Evolutionary conservation across 2,329 filamentous ascomycete genomes (phyloP), one percentile per base, ranked within the genome.

Genomic region (Verticillium klebahnii): DNA sequence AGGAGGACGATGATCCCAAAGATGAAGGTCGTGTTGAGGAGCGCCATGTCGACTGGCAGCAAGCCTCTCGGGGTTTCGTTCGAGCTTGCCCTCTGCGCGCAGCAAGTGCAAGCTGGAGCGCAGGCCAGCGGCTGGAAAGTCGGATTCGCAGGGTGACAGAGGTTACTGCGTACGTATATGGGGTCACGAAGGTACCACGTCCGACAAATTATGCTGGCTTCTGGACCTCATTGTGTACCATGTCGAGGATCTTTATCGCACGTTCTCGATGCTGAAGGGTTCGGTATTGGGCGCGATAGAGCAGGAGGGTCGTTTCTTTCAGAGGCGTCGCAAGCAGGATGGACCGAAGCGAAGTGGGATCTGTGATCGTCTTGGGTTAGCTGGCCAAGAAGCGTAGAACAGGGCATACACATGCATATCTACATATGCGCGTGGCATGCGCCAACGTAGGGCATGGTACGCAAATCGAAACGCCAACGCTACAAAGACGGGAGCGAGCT

Each of bases 1-100:
- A 92, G 80, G 66, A 98, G 84, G 69, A 98, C 87, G 73, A 93
- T 71, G 69, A 96, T 82, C 74, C 94, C 94, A 71, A 96, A 86
- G 67, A 97, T 79, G 74, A 97, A 97, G 68, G 94, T 91, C 69
- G 89, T 89, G 71, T 84, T 87, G 68, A 89, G 78, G 69, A 89
- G 82, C 71, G 87, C 86, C 87, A 89, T 89, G 68, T 69, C 73
- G 71, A 68, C 64, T 68, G 17, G 55, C 57, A 57, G 15, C 62
- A 58, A 59, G 52, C 60, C 60, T 39, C 34, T 56, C 5, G 23
- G 39, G 39, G 39, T 45, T 45, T 29, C 29, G 29, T 29, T 36
- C 11, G 34, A 14, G 34, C 9, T 11, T 36, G 9, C 34, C 12
- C 34, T 36, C 34, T 36, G 34, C 14, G 34, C 34, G 6, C 9